Conservation (phyloP, 129 eudicot species). For the Rutidosis leptorrhynchoides region DNA sequence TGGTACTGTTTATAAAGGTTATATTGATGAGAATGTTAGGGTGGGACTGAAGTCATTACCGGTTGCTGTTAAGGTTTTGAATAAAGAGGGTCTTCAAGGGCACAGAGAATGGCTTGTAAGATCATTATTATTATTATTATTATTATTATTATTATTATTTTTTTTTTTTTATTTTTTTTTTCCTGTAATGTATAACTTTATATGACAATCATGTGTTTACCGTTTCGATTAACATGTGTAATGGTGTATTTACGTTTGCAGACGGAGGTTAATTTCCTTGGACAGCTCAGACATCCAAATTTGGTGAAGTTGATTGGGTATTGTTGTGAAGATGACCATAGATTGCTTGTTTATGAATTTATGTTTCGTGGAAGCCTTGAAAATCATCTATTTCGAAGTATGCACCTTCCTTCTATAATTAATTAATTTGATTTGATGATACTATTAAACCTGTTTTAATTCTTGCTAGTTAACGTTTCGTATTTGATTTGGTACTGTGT, state of each 20-base stretch:
- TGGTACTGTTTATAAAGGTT: slow-evolving; percentile 94
- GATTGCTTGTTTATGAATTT: slow-evolving; percentile 93
- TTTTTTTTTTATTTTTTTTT: neutral
- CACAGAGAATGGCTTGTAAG: slow-evolving; percentile 99
- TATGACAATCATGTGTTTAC: neutral
- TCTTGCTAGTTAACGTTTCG: slow-evolving; percentile 3
- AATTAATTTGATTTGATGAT: neutral
- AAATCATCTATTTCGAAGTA: slow-evolving; percentile 93
- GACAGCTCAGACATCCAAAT: slow-evolving; percentile 94
- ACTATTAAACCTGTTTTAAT: neutral
- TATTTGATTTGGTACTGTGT: slow-evolving; percentile 8
- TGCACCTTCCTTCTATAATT: slow-evolving; percentile 32
- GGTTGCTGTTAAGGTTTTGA: slow-evolving; percentile 96
- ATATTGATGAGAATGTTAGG: slow-evolving; percentile 92
- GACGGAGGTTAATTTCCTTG: slow-evolving; percentile 95
- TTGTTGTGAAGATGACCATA: slow-evolving; percentile 96
- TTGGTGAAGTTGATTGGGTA: slow-evolving; percentile 91
- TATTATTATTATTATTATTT: too few relatives aligned
- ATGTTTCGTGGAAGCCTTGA: slow-evolving; percentile 99
- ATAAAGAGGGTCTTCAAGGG: slow-evolving; percentile 97
- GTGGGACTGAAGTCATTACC: slow-evolving; percentile 96
- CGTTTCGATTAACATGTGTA: slow-evolving; percentile 10
- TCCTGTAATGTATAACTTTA: neutral
- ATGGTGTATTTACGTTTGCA: slow-evolving; percentile 26
- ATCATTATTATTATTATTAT: too few relatives aligned